Conservation (phyloP, 2,329 filamentous ascomycete species). For the Metarhizium brunneum region DNA sequence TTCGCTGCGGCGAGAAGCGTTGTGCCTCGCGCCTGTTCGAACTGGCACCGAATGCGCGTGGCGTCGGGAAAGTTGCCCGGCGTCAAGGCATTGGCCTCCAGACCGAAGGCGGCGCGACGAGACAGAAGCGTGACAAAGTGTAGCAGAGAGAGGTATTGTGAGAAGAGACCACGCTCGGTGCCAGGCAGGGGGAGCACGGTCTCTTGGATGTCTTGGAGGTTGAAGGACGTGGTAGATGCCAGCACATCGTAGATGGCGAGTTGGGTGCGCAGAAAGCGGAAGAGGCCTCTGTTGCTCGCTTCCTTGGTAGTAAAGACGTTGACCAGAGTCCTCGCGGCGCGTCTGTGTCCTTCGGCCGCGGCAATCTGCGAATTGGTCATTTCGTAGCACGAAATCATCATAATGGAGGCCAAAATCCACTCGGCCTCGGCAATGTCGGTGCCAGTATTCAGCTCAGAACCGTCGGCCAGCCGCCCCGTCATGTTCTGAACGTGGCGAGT, state of each 20-base stretch:
- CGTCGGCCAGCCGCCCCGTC: slow-evolving; percentile 14
- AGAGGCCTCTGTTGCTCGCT: slow-evolving; percentile 12
- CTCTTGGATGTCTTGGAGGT: slow-evolving; percentile 12
- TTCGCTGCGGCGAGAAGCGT: slow-evolving; percentile 18
- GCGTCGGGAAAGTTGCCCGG: slow-evolving; percentile 1
- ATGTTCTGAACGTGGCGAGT: slow-evolving; percentile 14
- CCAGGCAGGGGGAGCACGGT: slow-evolving; percentile 12
- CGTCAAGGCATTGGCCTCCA: neutral
- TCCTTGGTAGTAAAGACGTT: slow-evolving; percentile 17
- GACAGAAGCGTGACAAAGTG: slow-evolving; percentile 13
- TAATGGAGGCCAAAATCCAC: slow-evolving; percentile 21
- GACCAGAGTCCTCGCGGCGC: slow-evolving; percentile 18
- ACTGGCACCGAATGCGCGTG: slow-evolving; percentile 9
- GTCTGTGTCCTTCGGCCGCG: slow-evolving; percentile 18
- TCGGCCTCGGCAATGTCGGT: slow-evolving; percentile 17
- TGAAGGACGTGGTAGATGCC: slow-evolving; percentile 18
- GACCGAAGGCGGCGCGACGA: slow-evolving; percentile 3
- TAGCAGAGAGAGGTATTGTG: slow-evolving; percentile 14
- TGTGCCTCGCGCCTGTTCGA: slow-evolving; percentile 17
- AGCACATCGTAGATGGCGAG: slow-evolving; percentile 19
- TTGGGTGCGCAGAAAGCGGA: slow-evolving; percentile 20
- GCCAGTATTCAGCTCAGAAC: slow-evolving; percentile 12
- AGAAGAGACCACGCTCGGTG: slow-evolving; percentile 15
- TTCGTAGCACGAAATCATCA: slow-evolving; percentile 21
- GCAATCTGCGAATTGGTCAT: slow-evolving; percentile 17